phyloP scores from a whole-genome alignment of 768 basidiomycete species.

The Boletus bicolor region DNA sequence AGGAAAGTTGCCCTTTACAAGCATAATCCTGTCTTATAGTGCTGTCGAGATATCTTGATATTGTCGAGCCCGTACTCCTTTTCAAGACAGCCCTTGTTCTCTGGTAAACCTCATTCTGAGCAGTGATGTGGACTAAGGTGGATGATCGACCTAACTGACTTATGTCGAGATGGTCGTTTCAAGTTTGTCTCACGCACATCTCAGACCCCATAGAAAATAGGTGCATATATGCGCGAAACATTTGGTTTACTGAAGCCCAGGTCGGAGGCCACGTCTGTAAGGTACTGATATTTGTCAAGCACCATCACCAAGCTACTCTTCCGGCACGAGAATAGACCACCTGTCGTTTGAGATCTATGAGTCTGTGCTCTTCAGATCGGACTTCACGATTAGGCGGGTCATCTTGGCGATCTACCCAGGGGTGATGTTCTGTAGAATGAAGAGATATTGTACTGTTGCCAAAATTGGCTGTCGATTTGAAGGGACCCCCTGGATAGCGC shows the following conservation, averaged over 20 bases:
- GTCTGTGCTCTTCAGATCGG: constrained; percentile 6
- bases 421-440: constrained; percentile 3
- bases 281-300: constrained; percentile 13
- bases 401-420: constrained; percentile 11
- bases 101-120: background rate
- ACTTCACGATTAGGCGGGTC: background rate
- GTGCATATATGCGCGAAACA: background rate
- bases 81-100: background rate
- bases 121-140: background rate
- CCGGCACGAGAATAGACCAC: background rate
- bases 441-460: too few relatives aligned
- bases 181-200: background rate
- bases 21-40: background rate
- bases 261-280: constrained; percentile 22
- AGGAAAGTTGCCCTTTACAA: background rate
- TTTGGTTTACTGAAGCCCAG: background rate
- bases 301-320: background rate
- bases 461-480: too few relatives aligned
- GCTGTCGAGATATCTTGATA: too few relatives aligned
- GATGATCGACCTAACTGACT: background rate
- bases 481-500: too few relatives aligned
- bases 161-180: background rate
- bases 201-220: background rate
- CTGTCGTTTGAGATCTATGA: constrained; percentile 7
- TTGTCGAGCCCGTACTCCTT: too few relatives aligned